phyloP scores from a whole-genome alignment of 2,329 filamentous ascomycete genomes.

The Trichoderma pleuroti region DNA sequence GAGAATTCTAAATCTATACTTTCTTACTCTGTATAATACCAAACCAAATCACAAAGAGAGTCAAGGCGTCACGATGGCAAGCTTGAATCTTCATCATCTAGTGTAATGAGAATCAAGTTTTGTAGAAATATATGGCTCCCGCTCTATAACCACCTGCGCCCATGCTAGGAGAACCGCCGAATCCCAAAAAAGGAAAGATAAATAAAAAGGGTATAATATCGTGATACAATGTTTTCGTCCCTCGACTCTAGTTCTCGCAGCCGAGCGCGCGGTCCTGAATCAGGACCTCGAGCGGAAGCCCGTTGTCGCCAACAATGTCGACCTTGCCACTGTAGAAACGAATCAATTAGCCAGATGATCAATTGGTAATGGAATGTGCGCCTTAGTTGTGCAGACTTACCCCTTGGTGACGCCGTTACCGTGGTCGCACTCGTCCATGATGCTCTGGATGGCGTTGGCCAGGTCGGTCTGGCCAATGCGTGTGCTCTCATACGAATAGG shows the following conservation, averaged over 20 bases:
- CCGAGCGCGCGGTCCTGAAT: neutral
- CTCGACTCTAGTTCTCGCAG: neutral
- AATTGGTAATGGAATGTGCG: neutral
- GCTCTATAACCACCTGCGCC: constrained; percentile 7
- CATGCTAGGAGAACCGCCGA: neutral
- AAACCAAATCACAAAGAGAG: neutral
- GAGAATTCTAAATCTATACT: neutral
- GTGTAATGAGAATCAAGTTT: neutral
- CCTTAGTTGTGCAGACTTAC: neutral
- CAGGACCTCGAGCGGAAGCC: neutral
- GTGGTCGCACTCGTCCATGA: neutral
- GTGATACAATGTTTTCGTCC: neutral
- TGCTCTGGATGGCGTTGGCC: neutral
- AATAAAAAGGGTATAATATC: constrained; percentile 4
- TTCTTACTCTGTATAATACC: neutral
- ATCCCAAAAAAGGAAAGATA: neutral
- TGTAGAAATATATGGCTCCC: neutral
- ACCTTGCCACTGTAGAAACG: neutral
- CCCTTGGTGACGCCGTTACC: neutral
- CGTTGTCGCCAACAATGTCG: neutral
- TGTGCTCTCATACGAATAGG: neutral
- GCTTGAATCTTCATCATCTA: neutral
- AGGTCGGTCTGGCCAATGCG: neutral
- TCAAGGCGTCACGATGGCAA: neutral
- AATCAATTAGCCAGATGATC: neutral